Percentiles rank a stretch among this genome's conserved stretches.
Conservation (phyloP, 768 basidiomycete species). For the Pleurotus cornucopiae region DNA sequence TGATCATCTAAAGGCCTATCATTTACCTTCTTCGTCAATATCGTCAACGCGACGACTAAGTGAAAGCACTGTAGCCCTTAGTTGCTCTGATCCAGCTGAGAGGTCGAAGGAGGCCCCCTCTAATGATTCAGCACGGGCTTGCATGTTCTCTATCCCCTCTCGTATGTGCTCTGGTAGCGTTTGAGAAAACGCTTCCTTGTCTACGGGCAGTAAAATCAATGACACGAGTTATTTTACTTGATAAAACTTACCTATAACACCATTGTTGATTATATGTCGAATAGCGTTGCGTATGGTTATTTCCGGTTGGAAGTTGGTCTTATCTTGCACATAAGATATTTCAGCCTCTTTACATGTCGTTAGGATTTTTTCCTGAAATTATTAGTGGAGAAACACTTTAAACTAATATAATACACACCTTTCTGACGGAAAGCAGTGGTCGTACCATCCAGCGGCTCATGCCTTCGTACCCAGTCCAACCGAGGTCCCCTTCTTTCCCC, state of each 20-base stretch:
- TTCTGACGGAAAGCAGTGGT: conserved; percentile 62
- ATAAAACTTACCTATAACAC: conserved; percentile 6
- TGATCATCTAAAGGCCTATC: neutral
- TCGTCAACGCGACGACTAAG: conserved; percentile 33
- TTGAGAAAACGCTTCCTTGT: neutral
- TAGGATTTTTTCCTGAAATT: conserved; percentile 67
- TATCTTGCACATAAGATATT: conserved; percentile 60
- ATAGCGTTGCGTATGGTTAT: conserved; percentile 72
- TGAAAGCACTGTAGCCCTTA: conserved; percentile 30
- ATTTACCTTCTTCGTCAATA: conserved; percentile 42
- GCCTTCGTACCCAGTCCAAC: conserved; percentile 48
- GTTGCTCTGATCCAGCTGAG: conserved; percentile 26
- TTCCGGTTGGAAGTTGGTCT: conserved; percentile 71
- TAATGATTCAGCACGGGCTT: conserved; percentile 23
- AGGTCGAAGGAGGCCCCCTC: conserved; percentile 20
- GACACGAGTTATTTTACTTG: neutral
- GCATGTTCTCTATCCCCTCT: conserved; percentile 27
- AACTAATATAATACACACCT: conserved; percentile 40
- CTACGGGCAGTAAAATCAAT: conserved; percentile 8
- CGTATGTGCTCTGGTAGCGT: conserved; percentile 18
- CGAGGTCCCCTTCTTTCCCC: conserved; percentile 23
- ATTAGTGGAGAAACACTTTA: conserved; percentile 5
- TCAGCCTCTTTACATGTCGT: conserved; percentile 67
- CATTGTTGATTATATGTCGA: conserved; percentile 38
- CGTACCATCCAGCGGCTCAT: conserved; percentile 69